Conservation (phyloP, 257 asterid genomes). For the Nicotiana tomentosiformis region DNA sequence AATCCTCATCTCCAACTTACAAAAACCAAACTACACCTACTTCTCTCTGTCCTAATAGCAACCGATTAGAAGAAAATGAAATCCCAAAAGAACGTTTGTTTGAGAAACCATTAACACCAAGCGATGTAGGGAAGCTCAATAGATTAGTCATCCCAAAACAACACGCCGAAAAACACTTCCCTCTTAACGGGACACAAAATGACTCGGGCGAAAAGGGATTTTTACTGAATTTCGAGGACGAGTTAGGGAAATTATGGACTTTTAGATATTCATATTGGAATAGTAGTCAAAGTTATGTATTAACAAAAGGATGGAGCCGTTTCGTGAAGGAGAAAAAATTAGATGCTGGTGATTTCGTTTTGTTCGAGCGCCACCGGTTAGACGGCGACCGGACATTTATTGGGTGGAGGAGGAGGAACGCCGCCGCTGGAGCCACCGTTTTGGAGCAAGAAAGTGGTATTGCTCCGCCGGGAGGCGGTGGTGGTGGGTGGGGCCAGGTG, state of each 20-base stretch:
- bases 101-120: slow-evolving; percentile 32
- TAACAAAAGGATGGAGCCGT: slow-evolving; percentile 25
- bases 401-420: slow-evolving; percentile 34
- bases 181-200: slow-evolving; percentile 18
- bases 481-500: slow-evolving; percentile 36
- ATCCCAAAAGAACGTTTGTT: slow-evolving; percentile 20
- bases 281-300: slow-evolving; percentile 28
- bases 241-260: slow-evolving; percentile 21
- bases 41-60: too few relatives aligned
- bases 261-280: slow-evolving; percentile 86
- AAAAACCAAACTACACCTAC: not conserved
- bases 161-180: slow-evolving; percentile 27
- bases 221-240: slow-evolving; percentile 16
- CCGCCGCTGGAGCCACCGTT: not conserved
- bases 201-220: slow-evolving; percentile 40
- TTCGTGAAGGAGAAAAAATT: slow-evolving; percentile 19
- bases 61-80: not conserved
- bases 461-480: slow-evolving; percentile 17
- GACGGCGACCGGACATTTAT: slow-evolving; percentile 18
- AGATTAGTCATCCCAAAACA: slow-evolving; percentile 33
- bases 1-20: slow-evolving; percentile 24
- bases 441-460: not conserved
- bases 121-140: slow-evolving; percentile 35
- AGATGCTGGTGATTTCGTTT: slow-evolving; percentile 17
- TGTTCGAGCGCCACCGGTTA: slow-evolving; percentile 26